Evolutionary conservation across 2,329 filamentous ascomycete genomes (phyloP).

Genomic region (Drechmeria coniospora): DNA sequence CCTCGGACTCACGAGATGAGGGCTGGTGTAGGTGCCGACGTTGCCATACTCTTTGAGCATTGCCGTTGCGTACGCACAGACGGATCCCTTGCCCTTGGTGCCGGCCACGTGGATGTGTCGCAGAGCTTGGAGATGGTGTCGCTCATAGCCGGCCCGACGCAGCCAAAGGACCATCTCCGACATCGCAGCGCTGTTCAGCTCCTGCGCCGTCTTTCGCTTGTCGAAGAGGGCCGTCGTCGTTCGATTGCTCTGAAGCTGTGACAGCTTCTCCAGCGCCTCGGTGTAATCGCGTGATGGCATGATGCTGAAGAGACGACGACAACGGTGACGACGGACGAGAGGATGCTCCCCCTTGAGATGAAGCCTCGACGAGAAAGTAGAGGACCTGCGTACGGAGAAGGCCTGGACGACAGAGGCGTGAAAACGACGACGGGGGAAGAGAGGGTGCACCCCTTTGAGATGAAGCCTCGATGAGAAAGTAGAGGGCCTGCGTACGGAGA

Average conservation of each 20-base stretch:
- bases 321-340: not conserved
- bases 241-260: slow-evolving; percentile 66
- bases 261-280: slow-evolving; percentile 59
- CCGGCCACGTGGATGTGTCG: slow-evolving; percentile 69
- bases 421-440: no score
- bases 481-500: no score
- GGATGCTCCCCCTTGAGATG: not conserved
- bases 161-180: slow-evolving; percentile 75
- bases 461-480: not conserved
- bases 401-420: no score
- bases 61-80: slow-evolving; percentile 67
- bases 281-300: slow-evolving; percentile 28
- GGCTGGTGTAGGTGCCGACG: slow-evolving; percentile 72
- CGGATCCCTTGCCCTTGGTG: slow-evolving; percentile 89
- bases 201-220: slow-evolving; percentile 27
- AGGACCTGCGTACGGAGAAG: no score
- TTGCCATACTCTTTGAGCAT: slow-evolving; percentile 42
- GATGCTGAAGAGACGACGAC: slow-evolving; percentile 4
- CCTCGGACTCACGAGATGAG: slow-evolving; percentile 68
- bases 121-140: slow-evolving; percentile 24
- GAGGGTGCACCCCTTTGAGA: no score
- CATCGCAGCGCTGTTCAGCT: slow-evolving; percentile 58
- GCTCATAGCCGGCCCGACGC: slow-evolving; percentile 55
- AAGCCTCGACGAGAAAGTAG: not conserved
- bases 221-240: slow-evolving; percentile 40